Evolutionary conservation across 2,329 filamentous ascomycete species (phyloP).

Genomic region (Kalmusia sp.): DNA sequence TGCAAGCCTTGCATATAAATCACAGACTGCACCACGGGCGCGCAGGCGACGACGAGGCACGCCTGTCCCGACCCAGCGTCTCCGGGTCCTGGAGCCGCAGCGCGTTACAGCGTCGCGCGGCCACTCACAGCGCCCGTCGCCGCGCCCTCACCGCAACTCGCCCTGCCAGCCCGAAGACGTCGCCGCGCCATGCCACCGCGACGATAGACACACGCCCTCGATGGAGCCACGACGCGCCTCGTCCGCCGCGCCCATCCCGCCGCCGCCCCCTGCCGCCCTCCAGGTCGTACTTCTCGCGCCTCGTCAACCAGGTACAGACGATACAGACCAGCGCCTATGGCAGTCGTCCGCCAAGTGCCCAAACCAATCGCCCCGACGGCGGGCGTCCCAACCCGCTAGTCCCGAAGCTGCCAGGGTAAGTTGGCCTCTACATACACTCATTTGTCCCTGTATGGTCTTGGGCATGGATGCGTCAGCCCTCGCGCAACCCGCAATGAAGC

Average conservation of each 20-base stretch:
- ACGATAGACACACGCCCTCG: constrained; percentile 9
- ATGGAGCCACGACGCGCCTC: constrained; percentile 23
- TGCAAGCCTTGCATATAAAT: constrained; percentile 5
- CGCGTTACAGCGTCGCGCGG: background rate
- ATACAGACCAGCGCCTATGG: constrained; percentile 57
- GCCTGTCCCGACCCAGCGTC: constrained; percentile 9
- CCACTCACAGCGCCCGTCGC: background rate
- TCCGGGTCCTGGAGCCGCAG: constrained; percentile 4
- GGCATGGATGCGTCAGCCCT: constrained; percentile 9
- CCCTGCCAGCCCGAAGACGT: background rate
- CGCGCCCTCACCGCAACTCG: constrained; percentile 9
- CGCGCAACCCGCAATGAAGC: no score
- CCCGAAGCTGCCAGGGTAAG: constrained; percentile 46
- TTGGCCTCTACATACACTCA: constrained; percentile 9
- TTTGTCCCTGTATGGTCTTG: no score
- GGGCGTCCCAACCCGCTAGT: constrained; percentile 45
- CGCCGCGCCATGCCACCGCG: constrained; percentile 5
- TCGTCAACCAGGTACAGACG: constrained; percentile 61
- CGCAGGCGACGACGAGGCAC: background rate
- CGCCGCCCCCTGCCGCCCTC: constrained; percentile 46
- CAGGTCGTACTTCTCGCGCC: constrained; percentile 55
- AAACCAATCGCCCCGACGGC: constrained; percentile 50
- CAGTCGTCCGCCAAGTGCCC: constrained; percentile 61
- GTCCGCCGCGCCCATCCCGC: constrained; percentile 30
- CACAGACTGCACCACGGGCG: background rate